Conservation (phyloP, 352 stramenopile genomes). For the Pythium utonaiense region DNA sequence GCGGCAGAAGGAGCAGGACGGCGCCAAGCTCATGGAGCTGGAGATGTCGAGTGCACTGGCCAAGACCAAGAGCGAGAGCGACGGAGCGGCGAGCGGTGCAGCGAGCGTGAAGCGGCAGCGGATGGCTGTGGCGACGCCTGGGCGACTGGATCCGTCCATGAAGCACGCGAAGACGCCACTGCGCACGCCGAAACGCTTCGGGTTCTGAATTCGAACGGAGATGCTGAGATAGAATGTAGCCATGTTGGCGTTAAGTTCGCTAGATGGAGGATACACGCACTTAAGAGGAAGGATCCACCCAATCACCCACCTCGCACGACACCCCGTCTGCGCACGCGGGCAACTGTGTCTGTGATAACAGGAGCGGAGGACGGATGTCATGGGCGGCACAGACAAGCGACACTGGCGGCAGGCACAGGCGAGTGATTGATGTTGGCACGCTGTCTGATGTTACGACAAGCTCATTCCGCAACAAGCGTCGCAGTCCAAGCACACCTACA, state of each 20-base stretch:
- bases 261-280: not conserved
- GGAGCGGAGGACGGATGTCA: not conserved
- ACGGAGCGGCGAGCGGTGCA: slow-evolving; percentile 6
- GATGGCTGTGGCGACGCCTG: slow-evolving; percentile 59
- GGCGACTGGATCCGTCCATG: slow-evolving; percentile 29
- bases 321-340: not conserved
- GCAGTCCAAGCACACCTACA: not conserved
- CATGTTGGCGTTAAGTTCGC: slow-evolving; percentile 14
- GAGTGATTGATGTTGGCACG: not conserved
- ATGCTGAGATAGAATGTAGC: slow-evolving; percentile 6
- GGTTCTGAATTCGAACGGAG: slow-evolving; percentile 42
- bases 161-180: slow-evolving; percentile 40
- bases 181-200: slow-evolving; percentile 66
- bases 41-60: slow-evolving; percentile 78
- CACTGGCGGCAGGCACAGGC: not conserved
- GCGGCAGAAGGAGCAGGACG: slow-evolving; percentile 82
- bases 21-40: slow-evolving; percentile 71
- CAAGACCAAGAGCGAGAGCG: slow-evolving; percentile 15
- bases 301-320: not conserved
- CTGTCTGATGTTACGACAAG: not conserved
- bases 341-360: not conserved
- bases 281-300: slow-evolving; percentile 4
- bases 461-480: slow-evolving; percentile 1
- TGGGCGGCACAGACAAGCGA: slow-evolving; percentile 1
- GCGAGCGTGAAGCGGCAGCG: slow-evolving; percentile 48